Conservation (phyloP, 768 basidiomycete genomes). For the Gloeostereum incarnatum region DNA sequence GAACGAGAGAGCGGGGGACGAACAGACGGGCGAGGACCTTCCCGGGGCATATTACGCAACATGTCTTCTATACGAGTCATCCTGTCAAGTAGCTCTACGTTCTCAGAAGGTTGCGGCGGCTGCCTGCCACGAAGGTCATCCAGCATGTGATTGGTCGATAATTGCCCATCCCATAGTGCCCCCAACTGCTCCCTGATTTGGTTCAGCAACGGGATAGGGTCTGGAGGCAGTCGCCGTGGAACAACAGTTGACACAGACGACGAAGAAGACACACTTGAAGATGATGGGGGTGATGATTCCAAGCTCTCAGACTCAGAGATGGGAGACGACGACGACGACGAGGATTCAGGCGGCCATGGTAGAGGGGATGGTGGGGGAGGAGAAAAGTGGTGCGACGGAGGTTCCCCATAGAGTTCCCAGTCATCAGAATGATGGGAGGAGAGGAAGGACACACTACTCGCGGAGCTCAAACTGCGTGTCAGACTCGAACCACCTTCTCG, state of each 20-base stretch:
- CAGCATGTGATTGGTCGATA: conserved; percentile 46
- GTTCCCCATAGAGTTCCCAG: conserved; percentile 18
- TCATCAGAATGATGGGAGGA: conserved; percentile 74
- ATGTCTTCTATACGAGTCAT: conserved; percentile 37
- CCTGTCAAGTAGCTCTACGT: conserved; percentile 29
- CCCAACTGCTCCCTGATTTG: conserved; percentile 50
- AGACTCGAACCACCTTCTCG: conserved; percentile 10
- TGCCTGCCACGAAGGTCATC: conserved; percentile 50
- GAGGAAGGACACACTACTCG: conserved; percentile 33
- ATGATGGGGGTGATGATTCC: conserved; percentile 20
- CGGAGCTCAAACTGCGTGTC: conserved; percentile 28
- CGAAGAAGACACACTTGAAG: conserved; percentile 25
- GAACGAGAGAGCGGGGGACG: conserved; percentile 10
- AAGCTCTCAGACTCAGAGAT: conserved; percentile 6
- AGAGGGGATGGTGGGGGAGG: no score
- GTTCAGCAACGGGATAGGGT: conserved; percentile 44
- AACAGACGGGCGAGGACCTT: conserved; percentile 16
- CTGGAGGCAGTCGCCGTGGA: conserved; percentile 18
- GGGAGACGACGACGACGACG: conserved; percentile 10
- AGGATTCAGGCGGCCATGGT: no score
- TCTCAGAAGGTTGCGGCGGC: conserved; percentile 21
- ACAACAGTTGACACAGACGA: conserved; percentile 23
- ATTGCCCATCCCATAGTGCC: conserved; percentile 56
- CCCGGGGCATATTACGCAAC: conserved; percentile 27
- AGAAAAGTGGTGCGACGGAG: no score